These are phyloP conservation scores for Lactarius sp. DNA, from an alignment of 768 basidiomycete genomes.

Conservation along the genomic window DNA sequence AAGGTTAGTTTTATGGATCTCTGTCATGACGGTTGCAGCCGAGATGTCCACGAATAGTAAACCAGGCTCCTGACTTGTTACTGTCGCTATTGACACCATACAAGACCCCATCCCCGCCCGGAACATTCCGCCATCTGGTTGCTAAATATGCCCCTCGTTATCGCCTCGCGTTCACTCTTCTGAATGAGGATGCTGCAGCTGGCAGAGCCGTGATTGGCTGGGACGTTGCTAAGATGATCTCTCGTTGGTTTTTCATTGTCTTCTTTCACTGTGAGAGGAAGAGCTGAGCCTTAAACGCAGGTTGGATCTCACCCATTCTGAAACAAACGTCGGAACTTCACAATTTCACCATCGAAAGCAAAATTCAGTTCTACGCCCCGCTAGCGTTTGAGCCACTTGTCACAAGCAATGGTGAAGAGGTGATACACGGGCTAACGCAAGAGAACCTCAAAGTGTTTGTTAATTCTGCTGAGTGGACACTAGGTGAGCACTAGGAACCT, in stretches of 20 bases:
- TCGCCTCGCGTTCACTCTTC: conserved; percentile 84
- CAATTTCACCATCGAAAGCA: conserved; percentile 92
- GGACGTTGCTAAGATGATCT: conserved; percentile 64
- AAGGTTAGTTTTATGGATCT: conserved; percentile 10
- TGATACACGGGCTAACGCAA: conserved; percentile 55
- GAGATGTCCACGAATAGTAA: conserved; percentile 10
- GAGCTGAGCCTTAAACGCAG: conserved; percentile 39
- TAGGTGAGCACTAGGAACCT: conserved; percentile 50
- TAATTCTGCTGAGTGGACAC: conserved; percentile 93
- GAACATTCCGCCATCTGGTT: conserved; percentile 43
- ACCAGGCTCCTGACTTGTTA: conserved; percentile 32
- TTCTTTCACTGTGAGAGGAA: neutral
- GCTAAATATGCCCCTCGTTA: conserved; percentile 78
- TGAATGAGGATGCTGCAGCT: conserved; percentile 83
- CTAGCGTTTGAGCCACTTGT: conserved; percentile 67
- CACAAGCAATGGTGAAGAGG: conserved; percentile 33
- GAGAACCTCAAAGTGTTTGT: conserved; percentile 91
- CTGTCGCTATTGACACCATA: conserved; percentile 40
- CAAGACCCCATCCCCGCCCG: conserved; percentile 39
- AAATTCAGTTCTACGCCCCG: conserved; percentile 89
- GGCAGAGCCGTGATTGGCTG: conserved; percentile 59
- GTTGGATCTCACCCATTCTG: conserved; percentile 62
- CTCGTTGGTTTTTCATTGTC: conserved; percentile 43
- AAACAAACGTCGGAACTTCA: conserved; percentile 60
- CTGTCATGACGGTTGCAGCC: neutral